phyloP scores from a whole-genome alignment of 305 asterid species.

The Andrographis paniculata region DNA sequence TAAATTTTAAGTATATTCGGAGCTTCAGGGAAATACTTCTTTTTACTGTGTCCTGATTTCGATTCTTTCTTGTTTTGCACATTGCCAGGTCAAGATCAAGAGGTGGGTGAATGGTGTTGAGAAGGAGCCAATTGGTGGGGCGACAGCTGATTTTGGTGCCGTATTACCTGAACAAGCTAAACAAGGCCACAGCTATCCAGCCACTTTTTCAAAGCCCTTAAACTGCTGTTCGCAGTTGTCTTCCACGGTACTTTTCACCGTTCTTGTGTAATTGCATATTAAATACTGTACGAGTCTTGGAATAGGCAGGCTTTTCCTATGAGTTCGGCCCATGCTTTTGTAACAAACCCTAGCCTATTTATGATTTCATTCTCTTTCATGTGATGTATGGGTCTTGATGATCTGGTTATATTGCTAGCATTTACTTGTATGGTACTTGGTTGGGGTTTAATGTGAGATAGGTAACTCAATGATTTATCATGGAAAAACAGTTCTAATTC shows the following conservation, averaged over 20 bases:
- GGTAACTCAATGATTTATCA: too few relatives aligned
- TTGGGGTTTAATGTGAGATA: too few relatives aligned
- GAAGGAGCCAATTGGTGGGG: slow-evolving; percentile 48
- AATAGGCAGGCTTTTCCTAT: background rate
- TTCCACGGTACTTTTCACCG: slow-evolving; percentile 37
- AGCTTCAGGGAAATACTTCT: background rate
- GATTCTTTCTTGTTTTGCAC: slow-evolving; percentile 1
- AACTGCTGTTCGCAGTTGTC: slow-evolving; percentile 58
- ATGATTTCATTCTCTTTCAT: background rate
- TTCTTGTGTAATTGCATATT: background rate
- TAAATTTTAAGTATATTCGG: too few relatives aligned
- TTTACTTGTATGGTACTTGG: too few relatives aligned
- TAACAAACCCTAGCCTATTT: too few relatives aligned
- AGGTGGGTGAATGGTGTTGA: slow-evolving; percentile 59
- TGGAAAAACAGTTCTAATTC: too few relatives aligned
- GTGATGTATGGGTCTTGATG: slow-evolving; percentile 10
- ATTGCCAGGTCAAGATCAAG: slow-evolving; percentile 59
- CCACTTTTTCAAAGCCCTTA: slow-evolving; percentile 43
- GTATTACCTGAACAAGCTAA: slow-evolving; percentile 43
- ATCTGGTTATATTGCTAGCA: slow-evolving; percentile 9
- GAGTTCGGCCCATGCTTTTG: too few relatives aligned
- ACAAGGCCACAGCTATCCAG: slow-evolving; percentile 40
- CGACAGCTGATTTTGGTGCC: slow-evolving; percentile 75
- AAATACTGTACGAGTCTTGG: background rate
- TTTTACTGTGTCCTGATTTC: slow-evolving; percentile 8